These are phyloP conservation scores for Cyberlindnera bimundalis DNA, from an alignment of 805 yeast genomes.

Conservation along the genomic window DNA sequence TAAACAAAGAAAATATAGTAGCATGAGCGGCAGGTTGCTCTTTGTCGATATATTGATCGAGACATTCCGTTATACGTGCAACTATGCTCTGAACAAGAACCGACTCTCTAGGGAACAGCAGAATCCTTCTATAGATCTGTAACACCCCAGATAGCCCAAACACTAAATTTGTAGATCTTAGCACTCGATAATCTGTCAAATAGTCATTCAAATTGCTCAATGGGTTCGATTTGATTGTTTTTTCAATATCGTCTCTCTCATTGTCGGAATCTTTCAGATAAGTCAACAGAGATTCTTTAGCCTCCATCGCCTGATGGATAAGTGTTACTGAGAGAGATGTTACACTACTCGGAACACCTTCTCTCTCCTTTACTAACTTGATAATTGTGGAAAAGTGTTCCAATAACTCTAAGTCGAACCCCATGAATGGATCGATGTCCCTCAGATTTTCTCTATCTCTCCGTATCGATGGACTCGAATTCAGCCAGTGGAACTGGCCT, in stretches of 20 bases:
- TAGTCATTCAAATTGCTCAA: constrained; percentile 2
- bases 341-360: constrained; percentile 15
- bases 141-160: constrained; percentile 52
- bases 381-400: constrained; percentile 53
- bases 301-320: not conserved
- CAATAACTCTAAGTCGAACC: constrained; percentile 61
- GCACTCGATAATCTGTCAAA: constrained; percentile 21
- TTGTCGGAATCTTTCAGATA: not conserved
- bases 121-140: constrained; percentile 53
- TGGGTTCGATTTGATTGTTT: constrained; percentile 9
- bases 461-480: constrained; percentile 6
- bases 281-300: not conserved
- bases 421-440: constrained; percentile 58
- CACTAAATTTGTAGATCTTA: constrained; percentile 47
- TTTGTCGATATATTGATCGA: constrained; percentile 35
- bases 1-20: constrained; percentile 46
- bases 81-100: constrained; percentile 40
- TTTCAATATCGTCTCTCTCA: constrained; percentile 12
- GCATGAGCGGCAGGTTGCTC: constrained; percentile 51
- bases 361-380: constrained; percentile 33
- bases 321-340: not conserved
- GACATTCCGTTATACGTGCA: constrained; percentile 33
- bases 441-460: constrained; percentile 26
- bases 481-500: constrained; percentile 19
- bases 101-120: constrained; percentile 45